A percentile compares a stretch with the other conserved stretches of the same genome.
phyloP scores from a whole-genome alignment of 2,329 filamentous ascomycete species.

The Aspergillus brasiliensis region DNA sequence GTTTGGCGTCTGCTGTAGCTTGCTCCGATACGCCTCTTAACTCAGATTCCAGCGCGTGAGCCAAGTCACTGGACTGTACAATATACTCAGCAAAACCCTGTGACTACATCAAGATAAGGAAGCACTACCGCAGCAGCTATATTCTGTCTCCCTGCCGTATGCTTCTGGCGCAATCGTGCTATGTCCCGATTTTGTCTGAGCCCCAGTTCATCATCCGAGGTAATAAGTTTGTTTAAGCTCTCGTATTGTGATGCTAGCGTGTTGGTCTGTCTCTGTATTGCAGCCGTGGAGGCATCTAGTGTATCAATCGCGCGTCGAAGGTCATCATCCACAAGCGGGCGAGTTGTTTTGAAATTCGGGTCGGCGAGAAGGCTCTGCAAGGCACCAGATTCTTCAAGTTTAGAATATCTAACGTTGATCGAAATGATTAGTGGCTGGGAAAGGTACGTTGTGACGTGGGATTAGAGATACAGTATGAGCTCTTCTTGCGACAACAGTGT shows the following conservation, averaged over 20 bases:
- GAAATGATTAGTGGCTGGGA: neutral
- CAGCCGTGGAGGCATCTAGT: conserved; percentile 40
- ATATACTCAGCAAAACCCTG: conserved; percentile 10
- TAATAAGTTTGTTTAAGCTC: conserved; percentile 29
- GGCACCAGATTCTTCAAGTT: conserved; percentile 35
- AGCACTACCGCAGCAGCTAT: conserved; percentile 34
- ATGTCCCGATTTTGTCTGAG: conserved; percentile 29
- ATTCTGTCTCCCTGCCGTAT: conserved; percentile 39
- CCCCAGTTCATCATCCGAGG: conserved; percentile 24
- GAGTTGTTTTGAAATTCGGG: conserved; percentile 31
- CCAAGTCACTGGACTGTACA: conserved; percentile 39
- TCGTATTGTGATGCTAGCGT: conserved; percentile 37
- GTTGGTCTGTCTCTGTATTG: conserved; percentile 37
- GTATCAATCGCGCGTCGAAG: conserved; percentile 38
- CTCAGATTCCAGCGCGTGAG: conserved; percentile 34
- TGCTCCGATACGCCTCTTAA: conserved; percentile 36
- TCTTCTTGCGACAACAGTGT: conserved; percentile 46
- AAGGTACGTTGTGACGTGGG: no score
- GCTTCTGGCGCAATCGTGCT: conserved; percentile 36
- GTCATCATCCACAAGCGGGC: conserved; percentile 44
- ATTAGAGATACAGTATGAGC: conserved; percentile 34
- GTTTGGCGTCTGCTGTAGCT: conserved; percentile 34
- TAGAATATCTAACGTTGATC: conserved; percentile 31
- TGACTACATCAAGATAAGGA: neutral
- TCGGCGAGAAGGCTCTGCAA: conserved; percentile 32